phyloP scores from a whole-genome alignment of 441 rosid genomes.

The Macaranga tanarius region DNA sequence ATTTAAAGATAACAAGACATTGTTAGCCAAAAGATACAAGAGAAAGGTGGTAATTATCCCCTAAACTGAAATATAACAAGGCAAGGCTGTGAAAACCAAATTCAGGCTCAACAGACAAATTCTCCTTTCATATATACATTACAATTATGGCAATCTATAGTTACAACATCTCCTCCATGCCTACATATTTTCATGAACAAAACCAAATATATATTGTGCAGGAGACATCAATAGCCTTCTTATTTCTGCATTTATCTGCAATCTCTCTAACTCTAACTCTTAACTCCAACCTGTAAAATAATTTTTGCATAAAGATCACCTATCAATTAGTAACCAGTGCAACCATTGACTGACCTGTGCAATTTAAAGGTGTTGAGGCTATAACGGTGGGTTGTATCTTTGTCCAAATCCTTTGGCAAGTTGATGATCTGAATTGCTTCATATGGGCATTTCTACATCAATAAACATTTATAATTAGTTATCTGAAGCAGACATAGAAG shows the following conservation, averaged over 20 bases:
- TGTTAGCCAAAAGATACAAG: too few species aligned
- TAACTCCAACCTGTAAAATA: too few species aligned
- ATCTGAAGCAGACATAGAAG: too few species aligned
- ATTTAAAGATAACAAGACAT: not conserved
- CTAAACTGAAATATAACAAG: not conserved
- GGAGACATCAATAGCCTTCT: not conserved
- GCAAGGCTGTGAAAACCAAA: too few species aligned
- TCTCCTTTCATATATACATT: not conserved
- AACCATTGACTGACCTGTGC: conserved; percentile 61
- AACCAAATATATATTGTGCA: not conserved
- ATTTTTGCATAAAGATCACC: not conserved
- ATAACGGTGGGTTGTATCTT: conserved; percentile 96
- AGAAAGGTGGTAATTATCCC: too few species aligned
- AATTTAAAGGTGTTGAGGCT: conserved; percentile 90
- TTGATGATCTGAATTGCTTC: conserved; percentile 98
- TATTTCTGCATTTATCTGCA: not conserved
- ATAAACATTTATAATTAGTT: not conserved
- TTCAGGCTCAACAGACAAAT: too few species aligned
- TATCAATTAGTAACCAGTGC: not conserved
- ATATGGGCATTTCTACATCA: conserved; percentile 89
- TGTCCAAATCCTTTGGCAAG: conserved; percentile 87
- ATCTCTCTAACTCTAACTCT: not conserved
- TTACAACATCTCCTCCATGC: not conserved
- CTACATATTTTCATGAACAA: not conserved
- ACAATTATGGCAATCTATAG: not conserved